phyloP scores from a whole-genome alignment of 2,329 filamentous ascomycete species.

The Tolypocladium ophioglossoides region DNA sequence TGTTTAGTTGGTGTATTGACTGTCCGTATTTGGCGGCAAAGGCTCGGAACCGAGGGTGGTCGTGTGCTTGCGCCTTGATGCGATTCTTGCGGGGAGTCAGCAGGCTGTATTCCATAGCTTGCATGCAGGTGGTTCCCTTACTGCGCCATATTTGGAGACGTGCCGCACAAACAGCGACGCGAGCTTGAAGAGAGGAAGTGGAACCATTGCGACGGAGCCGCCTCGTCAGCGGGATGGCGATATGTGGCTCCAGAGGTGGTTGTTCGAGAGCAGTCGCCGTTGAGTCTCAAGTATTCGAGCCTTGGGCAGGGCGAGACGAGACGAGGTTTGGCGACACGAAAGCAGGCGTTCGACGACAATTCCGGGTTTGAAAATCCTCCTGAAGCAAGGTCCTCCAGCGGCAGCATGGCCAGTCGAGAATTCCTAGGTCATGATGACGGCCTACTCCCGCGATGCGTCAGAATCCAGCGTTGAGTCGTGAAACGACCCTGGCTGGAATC shows the following conservation, averaged over 20 bases:
- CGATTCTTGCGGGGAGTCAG: constrained; percentile 38
- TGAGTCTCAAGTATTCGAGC: background rate
- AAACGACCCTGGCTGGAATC: background rate
- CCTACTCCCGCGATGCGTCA: background rate
- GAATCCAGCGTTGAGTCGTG: background rate
- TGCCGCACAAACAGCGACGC: constrained; percentile 53
- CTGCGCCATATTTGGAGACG: constrained; percentile 59
- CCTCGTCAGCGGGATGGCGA: background rate
- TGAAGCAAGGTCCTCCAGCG: background rate
- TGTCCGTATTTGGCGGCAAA: constrained; percentile 54
- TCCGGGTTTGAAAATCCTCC: background rate
- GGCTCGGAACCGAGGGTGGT: constrained; percentile 48
- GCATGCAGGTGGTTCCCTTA: constrained; percentile 26
- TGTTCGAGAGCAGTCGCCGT: background rate
- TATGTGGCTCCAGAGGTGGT: background rate
- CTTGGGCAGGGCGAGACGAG: background rate
- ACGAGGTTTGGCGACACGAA: background rate
- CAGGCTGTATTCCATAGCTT: background rate
- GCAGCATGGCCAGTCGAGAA: background rate
- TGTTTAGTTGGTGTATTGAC: constrained; percentile 55
- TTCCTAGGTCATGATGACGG: background rate
- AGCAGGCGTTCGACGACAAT: background rate
- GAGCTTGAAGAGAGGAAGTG: constrained; percentile 58
- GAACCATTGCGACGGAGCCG: constrained; percentile 38
- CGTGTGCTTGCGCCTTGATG: constrained; percentile 56